Percentiles rank a stretch among this genome's conserved stretches.
phyloP scores from a whole-genome alignment of 2,329 filamentous ascomycete genomes.

The Cytospora chrysosperma region DNA sequence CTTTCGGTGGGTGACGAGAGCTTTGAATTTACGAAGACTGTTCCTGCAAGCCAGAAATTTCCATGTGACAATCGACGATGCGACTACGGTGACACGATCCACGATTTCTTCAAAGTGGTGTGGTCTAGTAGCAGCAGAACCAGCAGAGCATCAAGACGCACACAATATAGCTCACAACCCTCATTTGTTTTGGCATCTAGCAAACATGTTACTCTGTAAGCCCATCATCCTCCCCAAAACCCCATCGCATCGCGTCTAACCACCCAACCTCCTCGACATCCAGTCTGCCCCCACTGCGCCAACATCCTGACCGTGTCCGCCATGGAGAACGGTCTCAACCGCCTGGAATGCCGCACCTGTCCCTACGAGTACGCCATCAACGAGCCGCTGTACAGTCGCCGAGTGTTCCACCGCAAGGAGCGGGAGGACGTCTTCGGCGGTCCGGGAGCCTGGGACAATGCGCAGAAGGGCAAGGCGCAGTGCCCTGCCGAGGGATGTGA shows the following conservation, averaged over 20 bases:
- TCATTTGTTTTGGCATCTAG: slow-evolving; percentile 6
- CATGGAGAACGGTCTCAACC: slow-evolving; percentile 63
- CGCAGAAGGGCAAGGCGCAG: slow-evolving; percentile 78
- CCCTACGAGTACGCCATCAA: slow-evolving; percentile 87
- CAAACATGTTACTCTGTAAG: slow-evolving; percentile 66
- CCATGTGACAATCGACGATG: slow-evolving; percentile 12
- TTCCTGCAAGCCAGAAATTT: neutral
- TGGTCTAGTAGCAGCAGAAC: neutral
- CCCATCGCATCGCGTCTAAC: neutral
- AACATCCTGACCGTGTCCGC: slow-evolving; percentile 77
- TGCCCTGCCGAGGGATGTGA: slow-evolving; percentile 80
- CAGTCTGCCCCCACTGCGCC: slow-evolving; percentile 80
- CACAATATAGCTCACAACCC: neutral
- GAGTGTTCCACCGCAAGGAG: slow-evolving; percentile 82
- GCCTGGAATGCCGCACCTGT: slow-evolving; percentile 93
- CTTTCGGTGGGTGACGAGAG: slow-evolving; percentile 11
- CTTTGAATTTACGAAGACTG: neutral
- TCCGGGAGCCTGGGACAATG: slow-evolving; percentile 85
- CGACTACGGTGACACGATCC: slow-evolving; percentile 10
- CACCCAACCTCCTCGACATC: slow-evolving; percentile 11
- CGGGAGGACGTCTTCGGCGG: slow-evolving; percentile 89
- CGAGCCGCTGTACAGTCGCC: slow-evolving; percentile 75
- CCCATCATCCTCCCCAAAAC: neutral
- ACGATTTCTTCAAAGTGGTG: neutral
- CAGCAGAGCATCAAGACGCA: neutral